These are phyloP conservation scores for Nothopassalora personata DNA, from an alignment of 2,329 filamentous ascomycete genomes.

Conservation along the genomic window DNA sequence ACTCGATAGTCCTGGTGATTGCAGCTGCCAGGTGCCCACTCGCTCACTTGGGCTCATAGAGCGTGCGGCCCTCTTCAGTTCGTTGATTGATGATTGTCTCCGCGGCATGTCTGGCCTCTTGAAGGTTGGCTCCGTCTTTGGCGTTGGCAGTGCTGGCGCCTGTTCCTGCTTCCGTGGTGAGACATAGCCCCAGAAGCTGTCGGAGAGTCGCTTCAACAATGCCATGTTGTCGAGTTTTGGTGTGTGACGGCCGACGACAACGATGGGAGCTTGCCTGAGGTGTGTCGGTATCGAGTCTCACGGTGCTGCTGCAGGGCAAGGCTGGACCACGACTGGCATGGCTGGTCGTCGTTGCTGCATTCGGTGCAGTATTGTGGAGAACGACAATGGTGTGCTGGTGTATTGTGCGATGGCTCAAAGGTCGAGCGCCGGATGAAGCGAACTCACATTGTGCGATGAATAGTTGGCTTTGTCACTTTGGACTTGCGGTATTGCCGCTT, in stretches of 20 bases:
- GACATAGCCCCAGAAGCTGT: conserved; percentile 39
- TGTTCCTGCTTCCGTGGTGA: conserved; percentile 39
- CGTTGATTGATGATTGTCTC: conserved; percentile 12
- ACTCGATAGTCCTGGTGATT: conserved; percentile 7
- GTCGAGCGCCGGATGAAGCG: conserved; percentile 5
- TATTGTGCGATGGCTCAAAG: not conserved
- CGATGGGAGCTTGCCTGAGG: not conserved
- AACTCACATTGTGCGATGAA: conserved; percentile 2
- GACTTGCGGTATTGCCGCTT: not conserved
- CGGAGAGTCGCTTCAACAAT: conserved; percentile 31
- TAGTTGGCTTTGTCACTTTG: not conserved
- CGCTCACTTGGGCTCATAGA: conserved; percentile 34
- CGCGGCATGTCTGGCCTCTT: conserved; percentile 26
- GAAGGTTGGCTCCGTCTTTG: conserved; percentile 25
- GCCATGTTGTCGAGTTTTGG: conserved; percentile 8
- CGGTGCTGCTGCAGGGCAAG: not conserved
- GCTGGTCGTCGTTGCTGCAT: conserved; percentile 5
- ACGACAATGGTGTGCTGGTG: conserved; percentile 1
- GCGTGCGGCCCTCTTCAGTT: conserved; percentile 14
- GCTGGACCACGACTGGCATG: not conserved
- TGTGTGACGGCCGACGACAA: not conserved
- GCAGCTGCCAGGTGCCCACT: conserved; percentile 22
- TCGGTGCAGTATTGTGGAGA: not conserved
- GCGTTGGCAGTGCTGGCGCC: conserved; percentile 10
- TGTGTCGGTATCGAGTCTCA: not conserved